phyloP scores from a whole-genome alignment of 2,329 filamentous ascomycete genomes.

The Fusarium mangiferae region DNA sequence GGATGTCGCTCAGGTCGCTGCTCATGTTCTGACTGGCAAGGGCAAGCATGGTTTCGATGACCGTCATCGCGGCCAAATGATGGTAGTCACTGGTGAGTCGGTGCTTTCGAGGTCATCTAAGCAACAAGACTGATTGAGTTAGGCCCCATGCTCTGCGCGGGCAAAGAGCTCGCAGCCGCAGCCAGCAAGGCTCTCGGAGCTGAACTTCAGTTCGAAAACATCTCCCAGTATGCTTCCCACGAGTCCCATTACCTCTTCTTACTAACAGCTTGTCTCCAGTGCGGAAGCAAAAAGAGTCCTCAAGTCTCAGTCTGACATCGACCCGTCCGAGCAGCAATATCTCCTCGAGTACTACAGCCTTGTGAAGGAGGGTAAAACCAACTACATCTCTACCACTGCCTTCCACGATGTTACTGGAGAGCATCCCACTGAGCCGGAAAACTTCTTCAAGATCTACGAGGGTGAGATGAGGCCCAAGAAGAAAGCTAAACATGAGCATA shows the following conservation, averaged over 20 bases:
- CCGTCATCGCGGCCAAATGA: too few relatives aligned
- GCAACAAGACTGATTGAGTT: too few relatives aligned
- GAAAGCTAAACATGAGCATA: slow-evolving; percentile 18
- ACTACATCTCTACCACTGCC: slow-evolving; percentile 1
- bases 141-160: too few relatives aligned
- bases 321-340: slow-evolving; percentile 6
- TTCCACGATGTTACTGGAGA: slow-evolving; percentile 11
- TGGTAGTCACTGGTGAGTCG: too few relatives aligned
- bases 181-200: too few relatives aligned
- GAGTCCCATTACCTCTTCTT: rapidly evolving
- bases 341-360: slow-evolving; percentile 22
- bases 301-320: not conserved
- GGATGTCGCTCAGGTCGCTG: too few relatives aligned
- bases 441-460: slow-evolving; percentile 25
- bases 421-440: slow-evolving; percentile 1
- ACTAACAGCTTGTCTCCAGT: not conserved
- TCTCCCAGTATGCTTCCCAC: slow-evolving; percentile 2
- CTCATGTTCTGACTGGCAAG: too few relatives aligned
- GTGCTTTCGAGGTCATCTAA: too few relatives aligned
- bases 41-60: too few relatives aligned
- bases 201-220: too few relatives aligned
- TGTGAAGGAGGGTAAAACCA: slow-evolving; percentile 13
- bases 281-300: slow-evolving; percentile 13
- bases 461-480: slow-evolving; percentile 12
- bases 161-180: too few relatives aligned